Evolutionary conservation across 2,329 filamentous ascomycete genomes (phyloP).

Genomic region (Geosmithia morbida): DNA sequence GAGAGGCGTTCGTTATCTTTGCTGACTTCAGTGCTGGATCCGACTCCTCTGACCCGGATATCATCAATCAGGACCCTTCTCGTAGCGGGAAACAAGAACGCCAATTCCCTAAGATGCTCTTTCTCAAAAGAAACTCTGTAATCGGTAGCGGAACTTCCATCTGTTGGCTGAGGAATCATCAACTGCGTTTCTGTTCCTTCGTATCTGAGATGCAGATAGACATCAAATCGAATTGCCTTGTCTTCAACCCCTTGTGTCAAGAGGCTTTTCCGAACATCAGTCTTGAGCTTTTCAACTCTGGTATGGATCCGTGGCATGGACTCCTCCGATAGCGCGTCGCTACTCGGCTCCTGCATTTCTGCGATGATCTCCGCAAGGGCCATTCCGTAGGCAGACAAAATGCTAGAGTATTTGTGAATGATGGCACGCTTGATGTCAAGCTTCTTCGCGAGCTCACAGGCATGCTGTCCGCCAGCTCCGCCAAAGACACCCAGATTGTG

Average conservation of each 20-base stretch:
- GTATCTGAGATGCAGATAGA: slow-evolving; percentile 27
- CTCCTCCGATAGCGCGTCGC: slow-evolving; percentile 35
- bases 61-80: slow-evolving; percentile 25
- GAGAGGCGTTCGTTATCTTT: not conserved
- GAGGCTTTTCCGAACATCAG: not conserved
- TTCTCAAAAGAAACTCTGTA: slow-evolving; percentile 11
- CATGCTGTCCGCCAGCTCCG: slow-evolving; percentile 82
- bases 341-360: slow-evolving; percentile 68
- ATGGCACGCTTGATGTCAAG: slow-evolving; percentile 76
- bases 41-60: slow-evolving; percentile 23
- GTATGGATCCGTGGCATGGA: slow-evolving; percentile 15
- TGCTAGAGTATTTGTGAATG: slow-evolving; percentile 75
- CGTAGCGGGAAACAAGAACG: slow-evolving; percentile 22
- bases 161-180: slow-evolving; percentile 14
- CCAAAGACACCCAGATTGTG: slow-evolving; percentile 85
- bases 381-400: slow-evolving; percentile 86
- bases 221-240: slow-evolving; percentile 23
- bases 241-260: not conserved
- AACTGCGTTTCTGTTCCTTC: slow-evolving; percentile 24
- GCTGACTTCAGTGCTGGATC: slow-evolving; percentile 22
- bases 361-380: slow-evolving; percentile 85
- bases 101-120: slow-evolving; percentile 24
- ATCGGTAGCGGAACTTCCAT: slow-evolving; percentile 12
- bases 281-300: not conserved
- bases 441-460: slow-evolving; percentile 59